Percentiles rank a stretch among this genome's conserved stretches.
Evolutionary conservation across 2,329 filamentous ascomycete genomes (phyloP).

Genomic region (Xylariomycetidae sp.): DNA sequence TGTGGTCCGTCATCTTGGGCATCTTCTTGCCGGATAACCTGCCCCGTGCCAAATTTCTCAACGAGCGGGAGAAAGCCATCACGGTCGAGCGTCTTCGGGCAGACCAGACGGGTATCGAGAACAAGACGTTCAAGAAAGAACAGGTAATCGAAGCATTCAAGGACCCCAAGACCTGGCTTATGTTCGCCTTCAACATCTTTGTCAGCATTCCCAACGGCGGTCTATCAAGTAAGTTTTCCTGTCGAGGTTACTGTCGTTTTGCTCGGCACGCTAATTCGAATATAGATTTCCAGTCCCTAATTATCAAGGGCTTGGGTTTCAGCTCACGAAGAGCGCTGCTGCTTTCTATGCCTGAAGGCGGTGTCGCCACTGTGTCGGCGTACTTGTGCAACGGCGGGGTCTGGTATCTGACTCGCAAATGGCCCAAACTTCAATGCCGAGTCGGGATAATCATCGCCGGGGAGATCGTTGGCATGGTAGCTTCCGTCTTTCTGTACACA

Average conservation of each 20-base stretch:
- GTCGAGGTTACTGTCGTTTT: too few relatives aligned
- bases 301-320: conserved; percentile 7
- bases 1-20: conserved; percentile 31
- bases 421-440: conserved; percentile 6
- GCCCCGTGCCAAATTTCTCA: conserved; percentile 45
- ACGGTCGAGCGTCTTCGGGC: conserved; percentile 44
- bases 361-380: conserved; percentile 4
- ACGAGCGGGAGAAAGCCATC: conserved; percentile 38
- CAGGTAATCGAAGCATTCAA: conserved; percentile 9
- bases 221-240: neutral
- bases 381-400: conserved; percentile 8
- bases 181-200: conserved; percentile 8
- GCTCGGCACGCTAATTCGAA: too few relatives aligned
- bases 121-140: conserved; percentile 40
- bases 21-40: conserved; percentile 50
- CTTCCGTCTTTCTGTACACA: conserved; percentile 6
- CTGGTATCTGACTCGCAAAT: conserved; percentile 6
- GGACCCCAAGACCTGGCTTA: conserved; percentile 18
- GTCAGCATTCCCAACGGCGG: conserved; percentile 1
- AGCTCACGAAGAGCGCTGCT: conserved; percentile 5
- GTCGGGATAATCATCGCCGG: conserved; percentile 7
- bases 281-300: conserved; percentile 7
- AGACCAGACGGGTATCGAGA: conserved; percentile 51
- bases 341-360: conserved; percentile 7
- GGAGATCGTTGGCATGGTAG: conserved; percentile 8